Base-by-base conservation (phyloP, 495 filamentous ascomycete species). In the Acidiella bohemica region DNA sequence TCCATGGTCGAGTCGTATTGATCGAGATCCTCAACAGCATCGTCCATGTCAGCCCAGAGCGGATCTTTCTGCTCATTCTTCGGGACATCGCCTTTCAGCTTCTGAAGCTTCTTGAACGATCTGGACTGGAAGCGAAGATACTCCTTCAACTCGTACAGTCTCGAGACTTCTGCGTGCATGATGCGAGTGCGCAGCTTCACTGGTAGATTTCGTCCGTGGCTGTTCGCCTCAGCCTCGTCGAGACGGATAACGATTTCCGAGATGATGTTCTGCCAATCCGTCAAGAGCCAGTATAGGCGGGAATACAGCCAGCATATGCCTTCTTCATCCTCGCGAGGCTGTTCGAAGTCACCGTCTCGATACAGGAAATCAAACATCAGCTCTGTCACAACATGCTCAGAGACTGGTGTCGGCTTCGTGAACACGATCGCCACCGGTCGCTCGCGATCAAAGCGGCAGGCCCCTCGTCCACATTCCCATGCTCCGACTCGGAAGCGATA, bases 221-320 rank as follows among this genome's bases (percentile, higher is more conserved):
- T 39, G 41, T 48, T 53, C n/a, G 28, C 39, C 32, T 50, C 50
- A 8, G 50, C 50, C 26, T 49, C 50, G 10, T 53, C 34, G 16
- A 53, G 38, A 10, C 50, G 46, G 16, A 30, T 42, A 3, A 20
- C 21, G n/a, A 39, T 33, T 31, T 46, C 46, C 17, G 21, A 29
- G 22, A 50, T 32, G 39, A 53, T 50, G 40, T 53, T 53, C 21
- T 53, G 50, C 50, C 50, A 53, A 23, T 53, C 50, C 13, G 46
- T 53, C 18, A 53, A 23, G 13, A 53, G 42, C 37, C 36, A 42
- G 21, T 46, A 49, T 11, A 53, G 28, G n/a, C 46, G 46, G 9
- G 44, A 36, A 33, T 46, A 53, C 21, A 49, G n/a, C 50, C 50
- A 53, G 39, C 41, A 42, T 3, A 53, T 43, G 8, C 41, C 46